Percentiles rank a stretch among this genome's conserved stretches.
phyloP scores from a whole-genome alignment of 768 basidiomycete species.

The Lactifluus subvellereus region DNA sequence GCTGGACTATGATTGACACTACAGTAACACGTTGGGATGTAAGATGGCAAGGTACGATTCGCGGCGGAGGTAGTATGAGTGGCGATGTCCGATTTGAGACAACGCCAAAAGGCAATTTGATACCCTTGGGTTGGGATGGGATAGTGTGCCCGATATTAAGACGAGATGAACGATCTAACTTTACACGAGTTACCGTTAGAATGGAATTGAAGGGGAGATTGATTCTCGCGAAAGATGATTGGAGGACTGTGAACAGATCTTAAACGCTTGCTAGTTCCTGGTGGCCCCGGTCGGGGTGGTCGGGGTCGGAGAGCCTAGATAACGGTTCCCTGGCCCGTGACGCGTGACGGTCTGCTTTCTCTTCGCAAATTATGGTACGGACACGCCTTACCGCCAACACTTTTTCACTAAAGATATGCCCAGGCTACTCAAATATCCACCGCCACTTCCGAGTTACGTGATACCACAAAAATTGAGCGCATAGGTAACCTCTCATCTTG shows the following conservation, averaged over 20 bases:
- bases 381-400: not conserved
- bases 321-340: not conserved
- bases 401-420: not conserved
- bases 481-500: constrained; percentile 48
- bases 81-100: not conserved
- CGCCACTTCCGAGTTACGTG: constrained; percentile 72
- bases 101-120: not conserved
- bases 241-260: too few species aligned
- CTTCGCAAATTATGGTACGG: constrained; percentile 29
- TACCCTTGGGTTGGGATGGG: not conserved
- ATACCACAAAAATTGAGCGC: constrained; percentile 90
- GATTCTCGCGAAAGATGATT: not conserved
- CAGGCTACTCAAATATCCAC: constrained; percentile 71
- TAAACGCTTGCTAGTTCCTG: too few species aligned
- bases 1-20: constrained; percentile 5
- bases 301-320: too few species aligned
- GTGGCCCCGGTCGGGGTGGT: too few species aligned
- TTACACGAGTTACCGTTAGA: not conserved
- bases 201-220: not conserved
- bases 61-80: not conserved
- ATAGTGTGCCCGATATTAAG: not conserved
- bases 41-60: constrained; percentile 2
- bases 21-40: constrained; percentile 9
- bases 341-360: not conserved
- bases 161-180: not conserved